A percentile compares a stretch with the other conserved stretches of the same genome.
Conservation (phyloP, 371 early-diverging fungal genomes). For the Umbelopsis sp. region DNA sequence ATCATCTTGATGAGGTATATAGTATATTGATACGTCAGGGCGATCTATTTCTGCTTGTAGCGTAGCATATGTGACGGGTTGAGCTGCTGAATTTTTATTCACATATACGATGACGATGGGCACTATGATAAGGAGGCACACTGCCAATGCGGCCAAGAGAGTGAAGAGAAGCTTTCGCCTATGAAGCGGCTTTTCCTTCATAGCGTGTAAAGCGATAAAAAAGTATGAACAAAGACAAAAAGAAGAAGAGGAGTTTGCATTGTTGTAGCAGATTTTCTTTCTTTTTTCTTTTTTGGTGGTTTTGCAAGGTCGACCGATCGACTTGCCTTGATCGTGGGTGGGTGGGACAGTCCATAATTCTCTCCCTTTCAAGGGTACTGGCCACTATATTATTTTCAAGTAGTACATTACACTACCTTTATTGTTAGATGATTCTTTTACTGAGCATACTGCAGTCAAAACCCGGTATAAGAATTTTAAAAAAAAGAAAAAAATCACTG, state of each 20-base stretch:
- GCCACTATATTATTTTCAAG: too few species aligned
- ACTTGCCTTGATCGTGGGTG: too few species aligned
- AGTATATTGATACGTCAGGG: slow-evolving; percentile 2
- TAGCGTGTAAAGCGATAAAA: not conserved
- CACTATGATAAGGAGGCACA: not conserved
- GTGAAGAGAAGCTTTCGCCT: not conserved
- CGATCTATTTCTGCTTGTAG: not conserved
- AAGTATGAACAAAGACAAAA: not conserved
- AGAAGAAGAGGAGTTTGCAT: not conserved
- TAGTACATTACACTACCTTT: too few species aligned
- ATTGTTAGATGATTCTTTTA: too few species aligned
- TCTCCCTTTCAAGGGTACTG: too few species aligned
- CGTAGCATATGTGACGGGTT: not conserved
- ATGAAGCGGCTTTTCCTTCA: not conserved
- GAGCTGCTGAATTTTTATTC: not conserved
- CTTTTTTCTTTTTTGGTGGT: too few species aligned
- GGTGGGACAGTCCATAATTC: too few species aligned
- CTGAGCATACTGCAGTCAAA: too few species aligned
- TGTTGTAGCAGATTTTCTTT: not conserved
- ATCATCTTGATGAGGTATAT: slow-evolving; percentile 18
- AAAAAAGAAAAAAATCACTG: too few species aligned
- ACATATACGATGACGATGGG: not conserved
- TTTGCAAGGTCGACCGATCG: too few species aligned
- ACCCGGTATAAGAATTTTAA: too few species aligned
- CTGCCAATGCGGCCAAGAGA: not conserved